Evolutionary conservation across 352 stramenopile genomes (phyloP).

Genomic region (Detonula confervacea): DNA sequence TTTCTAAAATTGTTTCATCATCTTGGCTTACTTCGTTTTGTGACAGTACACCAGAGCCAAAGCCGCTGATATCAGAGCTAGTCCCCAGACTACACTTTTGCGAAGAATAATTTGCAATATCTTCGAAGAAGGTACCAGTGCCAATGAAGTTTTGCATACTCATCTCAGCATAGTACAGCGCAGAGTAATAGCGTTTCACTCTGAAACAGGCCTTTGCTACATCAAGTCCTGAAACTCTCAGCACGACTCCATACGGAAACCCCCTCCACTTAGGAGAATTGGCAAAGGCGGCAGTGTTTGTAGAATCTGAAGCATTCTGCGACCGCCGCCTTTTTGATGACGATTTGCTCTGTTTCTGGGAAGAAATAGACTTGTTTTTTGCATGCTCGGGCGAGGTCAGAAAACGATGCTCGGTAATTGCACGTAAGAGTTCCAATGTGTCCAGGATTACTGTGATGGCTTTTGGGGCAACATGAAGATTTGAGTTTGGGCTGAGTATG

Average conservation of each 20-base stretch:
- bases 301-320: slow-evolving; percentile 23
- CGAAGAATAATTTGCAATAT: slow-evolving; percentile 22
- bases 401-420: slow-evolving; percentile 70
- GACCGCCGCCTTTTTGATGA: slow-evolving; percentile 37
- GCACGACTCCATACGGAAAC: slow-evolving; percentile 75
- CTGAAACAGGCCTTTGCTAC: slow-evolving; percentile 72
- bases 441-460: slow-evolving; percentile 65
- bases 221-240: slow-evolving; percentile 75
- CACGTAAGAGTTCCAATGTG: slow-evolving; percentile 69
- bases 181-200: slow-evolving; percentile 66
- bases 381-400: slow-evolving; percentile 48
- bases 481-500: slow-evolving; percentile 41
- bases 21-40: slow-evolving; percentile 9
- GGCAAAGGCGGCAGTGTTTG: background rate
- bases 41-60: slow-evolving; percentile 53
- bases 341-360: slow-evolving; percentile 14
- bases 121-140: slow-evolving; percentile 59
- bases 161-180: slow-evolving; percentile 83
- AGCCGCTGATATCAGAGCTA: slow-evolving; percentile 59
- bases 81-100: background rate
- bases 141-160: slow-evolving; percentile 65
- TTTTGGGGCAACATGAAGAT: slow-evolving; percentile 16
- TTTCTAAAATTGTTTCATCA: slow-evolving; percentile 46
- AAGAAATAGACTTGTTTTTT: slow-evolving; percentile 38
- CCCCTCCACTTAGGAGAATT: slow-evolving; percentile 66